These are phyloP conservation scores for Aspergillus fumigatiaffinis DNA, from an alignment of 2,329 filamentous ascomycete species.

Conservation along the genomic window DNA sequence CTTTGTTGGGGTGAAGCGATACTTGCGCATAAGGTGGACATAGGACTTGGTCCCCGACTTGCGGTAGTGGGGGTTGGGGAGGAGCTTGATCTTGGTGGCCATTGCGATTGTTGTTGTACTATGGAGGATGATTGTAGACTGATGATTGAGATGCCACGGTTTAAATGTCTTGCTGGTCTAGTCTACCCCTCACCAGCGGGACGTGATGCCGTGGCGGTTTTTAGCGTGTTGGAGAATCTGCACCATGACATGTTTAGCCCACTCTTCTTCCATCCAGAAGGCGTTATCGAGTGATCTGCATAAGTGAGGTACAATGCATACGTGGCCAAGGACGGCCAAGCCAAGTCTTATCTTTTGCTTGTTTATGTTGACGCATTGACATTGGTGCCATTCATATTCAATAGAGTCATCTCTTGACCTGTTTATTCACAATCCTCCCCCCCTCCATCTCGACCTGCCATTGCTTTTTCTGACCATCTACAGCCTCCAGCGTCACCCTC, in stretches of 20 bases:
- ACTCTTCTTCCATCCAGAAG: not conserved
- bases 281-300: not conserved
- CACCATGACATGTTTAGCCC: not conserved
- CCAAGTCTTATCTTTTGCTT: not conserved
- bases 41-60: conserved; percentile 61
- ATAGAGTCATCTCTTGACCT: not conserved
- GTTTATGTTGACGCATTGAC: not conserved
- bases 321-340: not conserved
- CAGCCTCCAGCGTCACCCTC: not conserved
- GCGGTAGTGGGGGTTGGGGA: conserved; percentile 58
- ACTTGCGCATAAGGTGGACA: conserved; percentile 58
- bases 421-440: not conserved
- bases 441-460: not conserved
- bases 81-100: conserved; percentile 46
- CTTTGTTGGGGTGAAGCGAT: conserved; percentile 59
- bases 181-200: not conserved
- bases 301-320: too few species aligned
- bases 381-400: not conserved
- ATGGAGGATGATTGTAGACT: not conserved
- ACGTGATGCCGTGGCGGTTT: not conserved
- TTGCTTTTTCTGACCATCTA: not conserved
- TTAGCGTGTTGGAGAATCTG: not conserved
- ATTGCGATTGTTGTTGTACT: conserved; percentile 19
- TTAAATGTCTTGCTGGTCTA: not conserved
- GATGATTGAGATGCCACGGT: not conserved